phyloP scores from a whole-genome alignment of 441 rosid species.

The Arabidopsis hybrid region DNA sequence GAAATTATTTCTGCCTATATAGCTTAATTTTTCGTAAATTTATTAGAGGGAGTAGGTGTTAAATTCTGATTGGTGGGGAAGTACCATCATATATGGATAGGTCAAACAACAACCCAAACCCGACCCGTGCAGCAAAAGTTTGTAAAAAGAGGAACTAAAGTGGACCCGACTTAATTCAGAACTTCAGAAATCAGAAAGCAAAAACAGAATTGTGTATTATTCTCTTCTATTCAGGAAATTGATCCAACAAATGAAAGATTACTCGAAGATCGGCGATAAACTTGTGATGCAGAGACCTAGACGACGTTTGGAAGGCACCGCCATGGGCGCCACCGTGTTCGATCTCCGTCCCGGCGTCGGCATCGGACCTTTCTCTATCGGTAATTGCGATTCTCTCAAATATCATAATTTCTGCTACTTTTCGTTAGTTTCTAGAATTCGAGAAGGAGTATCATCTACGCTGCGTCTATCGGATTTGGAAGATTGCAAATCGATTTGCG shows the following conservation, averaged over 20 bases:
- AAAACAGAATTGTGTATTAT: background rate
- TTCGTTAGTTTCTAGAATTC: constrained; percentile 3
- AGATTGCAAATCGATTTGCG: constrained; percentile 24
- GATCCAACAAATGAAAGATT: constrained; percentile 33
- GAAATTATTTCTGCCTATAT: too few species aligned
- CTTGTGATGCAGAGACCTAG: constrained; percentile 67
- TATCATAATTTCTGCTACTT: background rate
- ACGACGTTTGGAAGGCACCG: constrained; percentile 94
- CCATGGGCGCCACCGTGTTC: constrained; percentile 94
- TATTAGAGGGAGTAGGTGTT: too few species aligned
- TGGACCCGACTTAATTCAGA: constrained; percentile 3
- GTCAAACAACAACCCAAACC: too few species aligned
- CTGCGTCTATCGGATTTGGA: constrained; percentile 11
- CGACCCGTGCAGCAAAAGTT: background rate
- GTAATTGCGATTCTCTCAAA: constrained; percentile 49
- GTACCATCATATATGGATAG: too few species aligned
- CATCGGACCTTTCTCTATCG: constrained; percentile 90
- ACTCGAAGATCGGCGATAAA: constrained; percentile 41
- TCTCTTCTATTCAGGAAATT: constrained; percentile 29
- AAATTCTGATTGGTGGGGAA: too few species aligned
- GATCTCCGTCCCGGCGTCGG: constrained; percentile 96
- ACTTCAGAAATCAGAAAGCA: background rate
- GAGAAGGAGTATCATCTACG: background rate
- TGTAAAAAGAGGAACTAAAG: constrained; percentile 6
- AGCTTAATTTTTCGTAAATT: too few species aligned